Evolutionary conservation across 2,329 filamentous ascomycete species (phyloP), one percentile per base, ranked within the genome.

Genomic region (Penicillium rolfsii): DNA sequence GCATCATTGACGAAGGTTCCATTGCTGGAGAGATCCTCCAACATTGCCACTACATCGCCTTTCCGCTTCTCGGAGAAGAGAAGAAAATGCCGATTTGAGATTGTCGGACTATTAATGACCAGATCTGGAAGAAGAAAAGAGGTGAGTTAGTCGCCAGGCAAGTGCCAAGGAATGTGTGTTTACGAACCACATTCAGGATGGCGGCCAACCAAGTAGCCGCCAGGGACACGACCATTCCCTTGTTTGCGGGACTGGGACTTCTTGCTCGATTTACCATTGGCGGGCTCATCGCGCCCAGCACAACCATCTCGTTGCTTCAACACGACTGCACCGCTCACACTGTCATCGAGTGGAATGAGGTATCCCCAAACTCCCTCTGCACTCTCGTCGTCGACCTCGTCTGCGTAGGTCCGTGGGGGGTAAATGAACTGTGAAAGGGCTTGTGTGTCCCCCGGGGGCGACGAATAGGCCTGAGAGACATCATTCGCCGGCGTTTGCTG

Each of bases 1-100:
- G 89, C 89, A 70, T 97, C 93, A 72, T 98, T 98, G 69, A 99
- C 89, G 73, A 93, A 99, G 0, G 96, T 99, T 54, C 95, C 95
- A 74, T 99, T 99, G 73, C 89, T 95, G 6, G 95, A 99, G 22
- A 98, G 80, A 75, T 99, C 95, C 75, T 99, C 93, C 5, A 99
- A 78, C 12, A 98, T 85, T 8, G 92, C 94, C 45, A 87, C 78
- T 0, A 81, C 73, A 63, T 83, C 82, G 36, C 86, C 85, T 54
- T 81, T 79, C 64, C 82, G 84, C 66, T 84, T 87, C 72, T 89
- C 84, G 53, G 81, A 74, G 67, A 82, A 81, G 56, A 83, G 65
- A 48, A 83, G 65, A 87, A 83, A 66, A 82, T 84, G 75, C 4
- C 93, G 86, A 73, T 98, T 98, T 19, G 93, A 97, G 46, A 97